phyloP scores from a whole-genome alignment of 805 yeast genomes.

The Clavispora carvajalis region DNA sequence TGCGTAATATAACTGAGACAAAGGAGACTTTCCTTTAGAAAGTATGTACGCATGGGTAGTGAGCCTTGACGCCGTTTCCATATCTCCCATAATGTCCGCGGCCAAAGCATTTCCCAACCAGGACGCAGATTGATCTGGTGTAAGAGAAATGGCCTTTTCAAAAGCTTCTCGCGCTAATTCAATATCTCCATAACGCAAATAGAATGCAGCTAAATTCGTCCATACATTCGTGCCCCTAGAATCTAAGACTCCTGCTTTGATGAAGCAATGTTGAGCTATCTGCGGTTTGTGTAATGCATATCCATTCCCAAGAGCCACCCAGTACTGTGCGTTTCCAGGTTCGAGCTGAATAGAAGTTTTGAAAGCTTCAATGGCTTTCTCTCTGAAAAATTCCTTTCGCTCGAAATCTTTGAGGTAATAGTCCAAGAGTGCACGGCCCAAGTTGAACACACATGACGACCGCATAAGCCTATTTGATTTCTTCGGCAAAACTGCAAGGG shows the following conservation, averaged over 20 bases:
- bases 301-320: slow-evolving; percentile 82
- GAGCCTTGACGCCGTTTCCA: slow-evolving; percentile 45
- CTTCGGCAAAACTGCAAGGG: slow-evolving; percentile 30
- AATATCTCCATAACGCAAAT: slow-evolving; percentile 60
- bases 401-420: slow-evolving; percentile 22
- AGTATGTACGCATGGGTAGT: slow-evolving; percentile 76
- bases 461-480: slow-evolving; percentile 44
- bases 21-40: slow-evolving; percentile 66
- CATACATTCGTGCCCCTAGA: slow-evolving; percentile 66
- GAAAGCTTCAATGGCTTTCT: slow-evolving; percentile 49
- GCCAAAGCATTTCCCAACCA: slow-evolving; percentile 87
- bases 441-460: slow-evolving; percentile 57
- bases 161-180: slow-evolving; percentile 72
- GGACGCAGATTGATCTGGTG: slow-evolving; percentile 68
- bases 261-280: slow-evolving; percentile 89
- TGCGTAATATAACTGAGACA: slow-evolving; percentile 72
- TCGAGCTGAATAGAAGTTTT: slow-evolving; percentile 71
- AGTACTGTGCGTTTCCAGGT: slow-evolving; percentile 60
- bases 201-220: slow-evolving; percentile 78
- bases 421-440: slow-evolving; percentile 61
- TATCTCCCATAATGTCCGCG: slow-evolving; percentile 47
- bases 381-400: slow-evolving; percentile 25
- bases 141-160: slow-evolving; percentile 68
- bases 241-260: slow-evolving; percentile 70
- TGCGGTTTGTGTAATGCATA: slow-evolving; percentile 58